phyloP scores from a whole-genome alignment of 768 basidiomycete species.

The Strobilomyces echinocephalus region DNA sequence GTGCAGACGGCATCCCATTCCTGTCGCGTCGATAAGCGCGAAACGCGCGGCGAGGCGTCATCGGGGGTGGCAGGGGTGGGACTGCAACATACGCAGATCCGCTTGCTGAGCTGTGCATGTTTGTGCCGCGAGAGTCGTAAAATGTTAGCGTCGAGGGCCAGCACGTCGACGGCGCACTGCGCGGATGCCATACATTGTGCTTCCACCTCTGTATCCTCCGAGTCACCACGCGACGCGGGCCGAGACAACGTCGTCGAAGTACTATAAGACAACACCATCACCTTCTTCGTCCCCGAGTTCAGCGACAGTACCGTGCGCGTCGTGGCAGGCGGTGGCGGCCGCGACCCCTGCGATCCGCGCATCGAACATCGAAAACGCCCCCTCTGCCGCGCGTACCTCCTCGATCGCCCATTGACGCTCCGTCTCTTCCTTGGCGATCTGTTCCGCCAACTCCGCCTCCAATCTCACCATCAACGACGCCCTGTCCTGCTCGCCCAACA shows the following conservation, averaged over 20 bases:
- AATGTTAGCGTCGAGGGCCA: too few relatives aligned
- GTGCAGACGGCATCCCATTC: slow-evolving; percentile 67
- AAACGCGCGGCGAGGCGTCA: neutral
- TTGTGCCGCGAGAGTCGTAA: too few relatives aligned
- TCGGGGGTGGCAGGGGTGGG: too few relatives aligned
- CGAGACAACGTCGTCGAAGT: slow-evolving; percentile 31
- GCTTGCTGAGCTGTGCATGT: too few relatives aligned
- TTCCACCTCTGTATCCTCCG: slow-evolving; percentile 34
- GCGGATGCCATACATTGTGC: too few relatives aligned
- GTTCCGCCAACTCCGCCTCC: slow-evolving; percentile 40
- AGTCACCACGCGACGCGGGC: slow-evolving; percentile 33
- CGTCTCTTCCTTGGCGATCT: slow-evolving; percentile 43
- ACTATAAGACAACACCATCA: slow-evolving; percentile 51
- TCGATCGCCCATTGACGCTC: slow-evolving; percentile 43
- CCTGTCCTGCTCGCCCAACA: slow-evolving; percentile 35
- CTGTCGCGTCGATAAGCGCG: slow-evolving; percentile 32
- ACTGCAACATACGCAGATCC: too few relatives aligned
- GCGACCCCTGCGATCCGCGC: slow-evolving; percentile 9
- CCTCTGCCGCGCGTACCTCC: slow-evolving; percentile 46
- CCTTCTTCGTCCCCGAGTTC: slow-evolving; percentile 46
- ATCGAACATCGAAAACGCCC: slow-evolving; percentile 65
- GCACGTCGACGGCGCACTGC: too few relatives aligned
- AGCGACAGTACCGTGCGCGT: slow-evolving; percentile 60
- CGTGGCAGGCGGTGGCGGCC: slow-evolving; percentile 30
- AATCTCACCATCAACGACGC: slow-evolving; percentile 39